Conservation (phyloP, 768 basidiomycete species). For the Boletus huronensis region DNA sequence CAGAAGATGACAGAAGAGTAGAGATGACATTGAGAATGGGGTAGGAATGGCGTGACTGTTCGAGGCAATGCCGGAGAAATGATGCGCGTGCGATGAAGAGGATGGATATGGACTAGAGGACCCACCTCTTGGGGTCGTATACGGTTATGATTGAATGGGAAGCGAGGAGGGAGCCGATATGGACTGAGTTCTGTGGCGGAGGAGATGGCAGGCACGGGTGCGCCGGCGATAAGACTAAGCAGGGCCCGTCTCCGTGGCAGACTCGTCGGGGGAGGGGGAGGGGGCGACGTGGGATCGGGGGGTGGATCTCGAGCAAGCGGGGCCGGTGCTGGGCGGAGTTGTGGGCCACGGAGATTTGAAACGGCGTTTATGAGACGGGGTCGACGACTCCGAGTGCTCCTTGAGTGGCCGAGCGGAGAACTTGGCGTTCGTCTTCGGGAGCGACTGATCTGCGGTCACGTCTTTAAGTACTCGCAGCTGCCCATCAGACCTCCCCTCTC, state of each 20-base stretch:
- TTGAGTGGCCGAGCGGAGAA: background rate
- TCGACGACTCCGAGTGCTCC: no score
- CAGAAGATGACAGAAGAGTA: background rate
- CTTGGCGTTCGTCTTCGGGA: background rate
- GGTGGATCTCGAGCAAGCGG: background rate
- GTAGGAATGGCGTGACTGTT: background rate
- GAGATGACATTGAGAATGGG: background rate
- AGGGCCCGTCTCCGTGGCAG: background rate
- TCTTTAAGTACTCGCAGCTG: no score
- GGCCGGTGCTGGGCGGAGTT: no score
- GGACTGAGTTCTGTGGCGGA: background rate
- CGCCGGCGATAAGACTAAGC: conserved; percentile 19
- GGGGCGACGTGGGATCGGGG: background rate
- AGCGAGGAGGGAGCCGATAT: background rate
- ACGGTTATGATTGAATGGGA: conserved; percentile 3
- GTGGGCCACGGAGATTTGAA: conserved; percentile 18
- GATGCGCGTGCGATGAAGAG: background rate
- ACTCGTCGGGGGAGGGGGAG: no score
- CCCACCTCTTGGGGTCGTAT: background rate
- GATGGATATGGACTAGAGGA: background rate
- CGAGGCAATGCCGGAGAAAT: background rate
- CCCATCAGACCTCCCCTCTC: background rate
- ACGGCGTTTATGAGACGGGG: conserved; percentile 30
- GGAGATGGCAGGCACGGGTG: background rate
- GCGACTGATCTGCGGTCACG: no score